Conservation (phyloP, 1,284 basidiomycete species). For the Phlebopus sp. region DNA sequence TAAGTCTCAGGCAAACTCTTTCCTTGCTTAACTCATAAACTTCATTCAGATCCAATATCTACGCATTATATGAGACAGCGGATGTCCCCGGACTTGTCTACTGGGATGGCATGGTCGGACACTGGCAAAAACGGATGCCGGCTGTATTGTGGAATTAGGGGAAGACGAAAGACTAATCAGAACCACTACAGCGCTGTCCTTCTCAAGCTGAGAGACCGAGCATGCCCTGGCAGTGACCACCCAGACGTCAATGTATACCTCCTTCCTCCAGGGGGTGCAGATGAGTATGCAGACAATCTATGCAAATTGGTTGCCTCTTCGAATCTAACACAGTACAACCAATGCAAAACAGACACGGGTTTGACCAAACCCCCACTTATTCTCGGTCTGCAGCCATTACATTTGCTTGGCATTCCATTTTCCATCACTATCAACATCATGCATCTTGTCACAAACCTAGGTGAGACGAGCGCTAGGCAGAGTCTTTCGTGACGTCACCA, state of each 20-base stretch:
- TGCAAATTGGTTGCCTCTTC: not conserved
- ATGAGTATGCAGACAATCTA: conserved; percentile 2
- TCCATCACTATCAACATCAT: conserved; percentile 36
- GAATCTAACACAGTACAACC: not conserved
- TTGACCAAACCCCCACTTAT: conserved; percentile 23
- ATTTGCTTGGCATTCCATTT: conserved; percentile 22
- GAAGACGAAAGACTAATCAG: not conserved
- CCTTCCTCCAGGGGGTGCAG: not conserved
- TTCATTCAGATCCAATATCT: not conserved
- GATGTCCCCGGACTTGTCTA: conserved; percentile 2
- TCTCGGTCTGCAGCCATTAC: conserved; percentile 13
- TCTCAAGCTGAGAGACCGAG: not conserved
- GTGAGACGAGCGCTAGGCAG: no score
- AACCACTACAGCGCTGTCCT: conserved; percentile 5
- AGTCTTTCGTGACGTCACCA: no score
- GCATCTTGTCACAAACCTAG: conserved; percentile 34
- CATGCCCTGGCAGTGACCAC: conserved; percentile 1
- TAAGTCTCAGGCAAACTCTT: not conserved
- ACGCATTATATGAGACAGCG: not conserved
- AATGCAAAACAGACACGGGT: conserved; percentile 22
- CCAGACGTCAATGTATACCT: not conserved
- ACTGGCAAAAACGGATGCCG: conserved; percentile 9
- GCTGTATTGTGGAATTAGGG: conserved; percentile 3
- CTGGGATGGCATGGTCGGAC: conserved; percentile 7
- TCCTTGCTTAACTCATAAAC: not conserved